Base-by-base conservation (phyloP, 371 early-diverging fungal genomes). In the Coemansia sp. region DNA sequence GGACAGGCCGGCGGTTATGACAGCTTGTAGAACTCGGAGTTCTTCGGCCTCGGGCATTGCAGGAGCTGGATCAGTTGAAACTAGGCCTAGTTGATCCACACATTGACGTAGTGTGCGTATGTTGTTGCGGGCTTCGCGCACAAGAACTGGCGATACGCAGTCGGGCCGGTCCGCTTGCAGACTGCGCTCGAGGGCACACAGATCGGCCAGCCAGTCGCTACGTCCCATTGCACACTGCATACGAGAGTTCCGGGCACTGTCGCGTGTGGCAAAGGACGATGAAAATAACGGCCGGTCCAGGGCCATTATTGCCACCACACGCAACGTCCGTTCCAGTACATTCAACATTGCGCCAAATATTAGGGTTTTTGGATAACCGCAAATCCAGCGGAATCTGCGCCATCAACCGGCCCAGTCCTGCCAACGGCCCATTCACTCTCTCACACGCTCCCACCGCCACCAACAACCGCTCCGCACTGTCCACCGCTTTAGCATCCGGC, bases 361-460 rank as follows among this genome's bases (percentile, higher is more conserved):
- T 23, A 97, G 79, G 82, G 95, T n/a, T 86, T 79, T 94, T 96
- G 71, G 94, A 93, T 60, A 95, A 85, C 62, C 89, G 83, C 53
- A 95, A 83, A 73, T 95, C 93, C n/a, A 94, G 88, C 1, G 97
- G 95, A 58, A 95, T 87, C 36, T 86, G 84, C 0, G 92, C 92
- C 84, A 99, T 81, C 77, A 92, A 88, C 21, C 85, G 80, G 0
- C 99, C 99, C 4, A 97, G 76, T 11, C 95, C 88, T 3, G 95
- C 93, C 60, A 99, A 79, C 7, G 88, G 32, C 83, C 81, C 61
- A 73, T 70, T 9, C 84, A 15, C 92, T 88, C 6, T 87, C 70
- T 9, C 86, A 82, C n/a, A 92, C 86, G 61, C 87, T 15, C 84
- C 84, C 4, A 87, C 53, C 0, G 77, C 79, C 36, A 73, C 78